Evolutionary conservation across 169 alveolate genomes (phyloP), one percentile per base, ranked within the genome.

Genomic region (Haemoproteus tartakovskyi): DNA sequence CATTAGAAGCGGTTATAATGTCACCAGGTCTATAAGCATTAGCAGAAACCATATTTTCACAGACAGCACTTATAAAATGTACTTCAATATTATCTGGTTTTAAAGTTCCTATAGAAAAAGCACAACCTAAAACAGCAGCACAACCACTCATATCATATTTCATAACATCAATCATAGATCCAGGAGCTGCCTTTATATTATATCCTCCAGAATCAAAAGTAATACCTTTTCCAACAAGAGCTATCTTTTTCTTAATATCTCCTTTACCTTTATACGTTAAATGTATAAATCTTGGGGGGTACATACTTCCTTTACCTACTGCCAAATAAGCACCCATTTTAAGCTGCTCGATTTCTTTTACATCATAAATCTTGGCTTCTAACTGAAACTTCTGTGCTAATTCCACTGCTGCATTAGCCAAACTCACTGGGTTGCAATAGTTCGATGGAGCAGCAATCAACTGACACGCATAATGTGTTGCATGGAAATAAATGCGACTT

Each of bases 221-320:
- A 24, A 95, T 85, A 14, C 98, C 98, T 87, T 96, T 96, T 6
- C 99, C 99, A 1, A 96, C 96, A 0, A 96, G 45, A 11, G 98
- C 98, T 24, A 91, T 29, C 70, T 79, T 93, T 38, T 57, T 54
- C 24, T 57, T 78, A 19, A 52, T 29, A 21, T 61, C 86, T 18
- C 86, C 88, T 4, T 85, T 63, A 11, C 87, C 83, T 40, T 52
- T 70, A 80, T 92, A 92, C 3, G 91, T 87, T 51, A 93, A 79
- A 60, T 93, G 97, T 22, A 94, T 86, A 61, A 94, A 92, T 70
- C 56, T 79, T 16, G 94, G 91, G 5, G 97, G 97, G 26, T 87
- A 92, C 52, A 80, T 74, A 59, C 96, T 88, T 12, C 97, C 97
- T 79, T 94, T 92, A 3, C 89, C 91, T 2, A 94, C 97, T 6